These are phyloP conservation scores for Candida suzukii DNA, from an alignment of 805 yeast genomes.

Conservation along the genomic window DNA sequence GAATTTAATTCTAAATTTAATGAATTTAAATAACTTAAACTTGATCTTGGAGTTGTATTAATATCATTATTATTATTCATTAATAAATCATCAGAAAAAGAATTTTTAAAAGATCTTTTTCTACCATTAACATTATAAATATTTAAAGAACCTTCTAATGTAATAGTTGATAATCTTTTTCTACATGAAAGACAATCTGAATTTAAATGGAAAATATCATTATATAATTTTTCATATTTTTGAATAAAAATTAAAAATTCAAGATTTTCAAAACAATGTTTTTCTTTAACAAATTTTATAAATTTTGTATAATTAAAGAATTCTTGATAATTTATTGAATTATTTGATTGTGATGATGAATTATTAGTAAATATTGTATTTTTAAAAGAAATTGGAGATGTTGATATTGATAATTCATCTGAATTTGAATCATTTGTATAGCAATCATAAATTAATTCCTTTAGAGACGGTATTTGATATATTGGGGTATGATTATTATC, in stretches of 20 bases:
- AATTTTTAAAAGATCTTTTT: background rate
- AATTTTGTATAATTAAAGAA: slow-evolving; percentile 8
- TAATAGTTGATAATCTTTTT: background rate
- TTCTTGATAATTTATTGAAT: background rate
- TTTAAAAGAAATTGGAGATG: background rate
- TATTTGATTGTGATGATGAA: too few species aligned
- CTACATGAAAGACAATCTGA: slow-evolving; percentile 6
- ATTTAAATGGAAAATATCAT: slow-evolving; percentile 1
- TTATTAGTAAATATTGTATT: background rate
- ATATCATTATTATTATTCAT: background rate
- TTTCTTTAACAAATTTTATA: slow-evolving; percentile 4
- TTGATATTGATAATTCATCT: background rate
- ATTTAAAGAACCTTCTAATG: background rate
- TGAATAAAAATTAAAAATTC: slow-evolving; percentile 13
- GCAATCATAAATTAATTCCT: slow-evolving; percentile 9
- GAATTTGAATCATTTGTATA: background rate
- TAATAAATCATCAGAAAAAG: background rate
- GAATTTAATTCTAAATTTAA: background rate
- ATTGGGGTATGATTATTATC: background rate
- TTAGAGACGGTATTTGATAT: slow-evolving; percentile 7
- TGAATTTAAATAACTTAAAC: background rate
- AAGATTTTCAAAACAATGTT: slow-evolving; percentile 17
- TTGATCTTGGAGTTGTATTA: background rate
- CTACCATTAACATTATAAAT: background rate
- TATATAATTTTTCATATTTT: slow-evolving; percentile 14